Evolutionary conservation across 2,329 filamentous ascomycete species (phyloP), one percentile per base, ranked within the genome.

Genomic region (Didymosphaeria variabile): DNA sequence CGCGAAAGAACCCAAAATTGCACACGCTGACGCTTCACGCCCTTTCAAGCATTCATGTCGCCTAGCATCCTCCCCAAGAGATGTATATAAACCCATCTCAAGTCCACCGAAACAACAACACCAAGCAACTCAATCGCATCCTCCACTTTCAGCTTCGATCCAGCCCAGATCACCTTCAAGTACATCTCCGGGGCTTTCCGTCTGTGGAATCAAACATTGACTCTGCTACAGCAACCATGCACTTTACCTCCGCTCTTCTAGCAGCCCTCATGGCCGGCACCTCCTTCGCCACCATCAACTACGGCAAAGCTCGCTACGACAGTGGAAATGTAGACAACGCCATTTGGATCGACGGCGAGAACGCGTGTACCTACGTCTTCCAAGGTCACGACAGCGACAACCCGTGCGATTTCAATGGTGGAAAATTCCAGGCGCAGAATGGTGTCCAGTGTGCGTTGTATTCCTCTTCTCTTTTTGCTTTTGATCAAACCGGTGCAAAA

Each of bases 221-320:
- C 15, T 10, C 7, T 19, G 9, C n/a, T 12, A 36, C 17, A 51
- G 31, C 47, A 51, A 54, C 21, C 36, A 54, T 54, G 51, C 34
- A 54, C 19, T 31, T 54, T 26, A 54, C 36, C 21, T 21, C 40
- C 21, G 36, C 51, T 29, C 26, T 54, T 19, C n/a, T 54, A 15
- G 7, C 36, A 5, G 36, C 51, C 19, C 51, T 54, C 51, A 44
- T 44, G 51, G 51, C 51, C 3, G 19, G 47, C n/a, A 51, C 47
- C 17, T 51, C 47, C 31, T 31, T 34, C 31, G 47, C 47, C 7
- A 36, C 47, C n/a, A 51, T 51, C 47, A 51, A 51, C 31, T 51
- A 36, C 31, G 47, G 47, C 31, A 51, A 51, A 36, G 47, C 47
- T 31, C 47, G 31, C 31, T 51, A 51, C 47, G 47, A 36, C 47